Conservation (phyloP, 495 filamentous ascomycete genomes). For the Delitschia confertaspora region DNA sequence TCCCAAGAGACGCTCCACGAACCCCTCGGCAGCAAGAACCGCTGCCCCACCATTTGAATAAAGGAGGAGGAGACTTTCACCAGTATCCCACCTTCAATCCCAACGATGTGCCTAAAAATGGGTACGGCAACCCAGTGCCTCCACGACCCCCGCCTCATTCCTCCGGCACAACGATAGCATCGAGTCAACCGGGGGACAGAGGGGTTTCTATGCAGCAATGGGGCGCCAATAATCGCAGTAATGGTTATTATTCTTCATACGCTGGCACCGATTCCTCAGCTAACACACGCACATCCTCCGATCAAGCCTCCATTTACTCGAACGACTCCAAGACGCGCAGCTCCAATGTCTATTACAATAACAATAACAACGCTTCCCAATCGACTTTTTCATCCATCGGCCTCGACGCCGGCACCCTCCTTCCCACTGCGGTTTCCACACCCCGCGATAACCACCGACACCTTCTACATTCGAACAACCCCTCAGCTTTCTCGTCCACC, state of each 20-base stretch:
- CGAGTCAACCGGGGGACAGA: constrained; percentile 53
- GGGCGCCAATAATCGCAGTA: constrained; percentile 45
- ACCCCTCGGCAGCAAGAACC: constrained; percentile 51
- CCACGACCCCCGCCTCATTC: constrained; percentile 62
- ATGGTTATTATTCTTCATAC: constrained; percentile 53
- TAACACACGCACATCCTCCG: constrained; percentile 61
- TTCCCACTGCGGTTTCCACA: constrained; percentile 13
- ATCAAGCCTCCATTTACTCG: constrained; percentile 57
- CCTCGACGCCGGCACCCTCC: constrained; percentile 24
- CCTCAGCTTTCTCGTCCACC: constrained; percentile 40
- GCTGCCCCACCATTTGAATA: constrained; percentile 72
- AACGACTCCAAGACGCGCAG: constrained; percentile 39
- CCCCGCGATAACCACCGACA: constrained; percentile 24
- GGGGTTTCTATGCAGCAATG: constrained; percentile 64
- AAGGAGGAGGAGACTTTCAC: constrained; percentile 69
- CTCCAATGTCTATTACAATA: constrained; percentile 19
- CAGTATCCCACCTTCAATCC: constrained; percentile 76
- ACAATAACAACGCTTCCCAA: constrained; percentile 21
- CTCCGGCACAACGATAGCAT: constrained; percentile 57
- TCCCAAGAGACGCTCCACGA: constrained; percentile 44
- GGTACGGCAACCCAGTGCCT: constrained; percentile 52
- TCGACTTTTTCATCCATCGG: constrained; percentile 27
- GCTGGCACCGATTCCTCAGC: constrained; percentile 57
- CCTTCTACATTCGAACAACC: constrained; percentile 27
- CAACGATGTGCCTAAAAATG: constrained; percentile 37